Percentiles rank a stretch among this genome's conserved stretches.
Evolutionary conservation across 305 asterid species (phyloP).

Genomic region (Solanum hybrid): DNA sequence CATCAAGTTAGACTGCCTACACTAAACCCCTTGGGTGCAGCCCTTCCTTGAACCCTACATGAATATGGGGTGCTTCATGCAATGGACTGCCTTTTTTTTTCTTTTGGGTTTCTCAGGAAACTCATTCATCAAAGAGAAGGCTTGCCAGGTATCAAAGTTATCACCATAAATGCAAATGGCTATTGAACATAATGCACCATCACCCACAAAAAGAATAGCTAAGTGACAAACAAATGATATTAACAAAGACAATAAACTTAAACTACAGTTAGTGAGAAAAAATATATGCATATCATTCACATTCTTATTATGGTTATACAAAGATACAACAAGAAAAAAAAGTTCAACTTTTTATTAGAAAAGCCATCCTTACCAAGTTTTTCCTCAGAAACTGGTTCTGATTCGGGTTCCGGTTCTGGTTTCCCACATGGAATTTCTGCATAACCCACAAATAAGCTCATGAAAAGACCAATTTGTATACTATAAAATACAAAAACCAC

Average conservation of each 20-base stretch:
- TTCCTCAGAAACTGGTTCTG: conserved; percentile 20
- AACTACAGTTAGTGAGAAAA: background rate
- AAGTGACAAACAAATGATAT: background rate
- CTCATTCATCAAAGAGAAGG: background rate
- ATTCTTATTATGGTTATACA: background rate
- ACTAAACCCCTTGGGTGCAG: background rate
- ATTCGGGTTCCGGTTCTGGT: conserved; percentile 37
- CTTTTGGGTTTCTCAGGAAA: background rate
- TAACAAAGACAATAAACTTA: background rate
- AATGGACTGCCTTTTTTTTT: background rate
- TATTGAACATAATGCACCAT: background rate
- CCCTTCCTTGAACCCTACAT: background rate
- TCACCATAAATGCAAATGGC: background rate
- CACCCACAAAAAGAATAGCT: background rate
- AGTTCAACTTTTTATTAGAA: background rate
- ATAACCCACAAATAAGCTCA: background rate
- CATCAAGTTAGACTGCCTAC: background rate
- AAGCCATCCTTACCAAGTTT: conserved; percentile 23
- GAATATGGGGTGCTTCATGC: background rate
- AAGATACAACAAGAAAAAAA: background rate
- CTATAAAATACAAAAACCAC: background rate
- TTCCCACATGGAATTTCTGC: conserved; percentile 68
- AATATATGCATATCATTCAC: background rate
- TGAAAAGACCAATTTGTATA: background rate
- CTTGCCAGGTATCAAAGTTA: background rate